Percentiles rank a stretch among this genome's conserved stretches.
Evolutionary conservation across 306 rosid genomes (phyloP).

Genomic region (Phaseolus lunatus): DNA sequence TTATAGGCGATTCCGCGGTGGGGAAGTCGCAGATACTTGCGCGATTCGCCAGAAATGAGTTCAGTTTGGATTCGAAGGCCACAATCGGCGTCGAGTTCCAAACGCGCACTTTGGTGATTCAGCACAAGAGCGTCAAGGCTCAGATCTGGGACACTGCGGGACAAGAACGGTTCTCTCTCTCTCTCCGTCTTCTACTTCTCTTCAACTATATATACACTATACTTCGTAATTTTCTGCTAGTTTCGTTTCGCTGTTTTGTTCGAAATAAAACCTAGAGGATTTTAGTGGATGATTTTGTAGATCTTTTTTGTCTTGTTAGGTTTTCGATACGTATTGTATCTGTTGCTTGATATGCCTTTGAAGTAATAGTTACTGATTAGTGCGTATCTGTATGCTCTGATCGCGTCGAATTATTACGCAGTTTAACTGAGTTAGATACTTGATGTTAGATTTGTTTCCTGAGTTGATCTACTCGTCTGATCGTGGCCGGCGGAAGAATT

Average conservation of each 20-base stretch:
- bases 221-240: not conserved
- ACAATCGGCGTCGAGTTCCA: slow-evolving; percentile 96
- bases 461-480: slow-evolving; percentile 21
- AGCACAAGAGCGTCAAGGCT: slow-evolving; percentile 93
- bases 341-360: not conserved
- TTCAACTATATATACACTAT: slow-evolving; percentile 7
- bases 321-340: not conserved
- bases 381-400: not conserved
- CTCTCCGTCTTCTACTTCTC: not conserved
- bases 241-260: slow-evolving; percentile 16
- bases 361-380: not conserved
- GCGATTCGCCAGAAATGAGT: slow-evolving; percentile 86
- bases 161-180: slow-evolving; percentile 77
- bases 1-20: slow-evolving; percentile 94
- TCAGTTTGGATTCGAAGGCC: slow-evolving; percentile 89
- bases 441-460: slow-evolving; percentile 8
- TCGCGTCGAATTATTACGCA: not conserved
- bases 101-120: slow-evolving; percentile 82
- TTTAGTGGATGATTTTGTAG: not conserved
- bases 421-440: slow-evolving; percentile 14
- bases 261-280: not conserved
- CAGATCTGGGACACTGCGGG: slow-evolving; percentile 99
- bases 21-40: slow-evolving; percentile 95
- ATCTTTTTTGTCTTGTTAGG: slow-evolving; percentile 7
- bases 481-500: not conserved